phyloP scores from a whole-genome alignment of 169 alveolate genomes.

The Eimeria acervulina region DNA sequence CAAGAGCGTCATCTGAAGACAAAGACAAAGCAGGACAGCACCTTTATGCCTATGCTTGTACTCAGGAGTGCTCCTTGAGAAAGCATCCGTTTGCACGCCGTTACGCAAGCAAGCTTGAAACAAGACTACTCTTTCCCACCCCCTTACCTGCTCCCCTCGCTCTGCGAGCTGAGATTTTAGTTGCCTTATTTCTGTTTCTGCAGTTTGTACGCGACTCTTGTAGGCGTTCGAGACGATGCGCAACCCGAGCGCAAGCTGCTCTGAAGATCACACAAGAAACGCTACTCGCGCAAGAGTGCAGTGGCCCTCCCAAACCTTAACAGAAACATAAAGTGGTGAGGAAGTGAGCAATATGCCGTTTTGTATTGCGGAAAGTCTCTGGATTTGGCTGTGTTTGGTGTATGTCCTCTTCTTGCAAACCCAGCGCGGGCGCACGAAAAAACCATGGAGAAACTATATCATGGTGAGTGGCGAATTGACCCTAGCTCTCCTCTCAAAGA shows the following conservation, averaged over 20 bases:
- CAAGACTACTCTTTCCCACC: neutral
- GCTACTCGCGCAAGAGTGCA: neutral
- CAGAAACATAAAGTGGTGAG: neutral
- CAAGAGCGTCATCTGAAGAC: conserved; percentile 87
- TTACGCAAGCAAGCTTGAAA: neutral
- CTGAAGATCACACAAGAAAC: conserved; percentile 82
- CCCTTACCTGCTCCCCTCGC: conserved; percentile 89
- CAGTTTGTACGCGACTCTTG: conserved; percentile 90
- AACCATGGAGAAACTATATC: neutral
- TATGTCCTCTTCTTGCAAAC: neutral
- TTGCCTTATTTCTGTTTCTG: conserved; percentile 90
- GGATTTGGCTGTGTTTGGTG: neutral
- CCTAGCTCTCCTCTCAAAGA: neutral
- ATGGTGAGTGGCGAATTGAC: neutral
- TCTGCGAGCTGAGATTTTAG: conserved; percentile 90
- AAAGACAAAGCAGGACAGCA: neutral
- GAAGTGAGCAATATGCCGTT: neutral
- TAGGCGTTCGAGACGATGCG: conserved; percentile 92
- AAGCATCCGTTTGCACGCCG: neutral
- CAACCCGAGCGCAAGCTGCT: conserved; percentile 93
- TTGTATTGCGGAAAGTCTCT: neutral
- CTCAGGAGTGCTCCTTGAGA: neutral
- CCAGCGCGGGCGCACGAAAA: too few relatives aligned
- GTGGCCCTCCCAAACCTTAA: neutral
- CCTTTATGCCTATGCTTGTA: neutral